phyloP scores from a whole-genome alignment of 1,284 basidiomycete species.

The Ganoderma sp. region DNA sequence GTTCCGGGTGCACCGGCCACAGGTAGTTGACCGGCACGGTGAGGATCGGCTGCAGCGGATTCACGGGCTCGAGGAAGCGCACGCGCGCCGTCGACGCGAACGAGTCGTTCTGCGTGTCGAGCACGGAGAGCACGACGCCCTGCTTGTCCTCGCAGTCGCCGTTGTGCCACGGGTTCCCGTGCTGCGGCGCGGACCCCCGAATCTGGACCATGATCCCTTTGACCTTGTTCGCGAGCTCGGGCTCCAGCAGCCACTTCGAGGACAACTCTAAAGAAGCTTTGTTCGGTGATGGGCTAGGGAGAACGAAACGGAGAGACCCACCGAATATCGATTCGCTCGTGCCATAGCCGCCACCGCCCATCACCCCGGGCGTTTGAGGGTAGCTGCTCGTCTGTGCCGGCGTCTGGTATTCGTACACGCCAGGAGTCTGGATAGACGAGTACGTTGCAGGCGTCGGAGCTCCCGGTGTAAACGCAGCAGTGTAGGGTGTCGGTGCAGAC shows the following conservation, averaged over 20 bases:
- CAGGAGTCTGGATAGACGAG: slow-evolving; percentile 52
- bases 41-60: slow-evolving; percentile 30
- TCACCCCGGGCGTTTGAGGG: slow-evolving; percentile 48
- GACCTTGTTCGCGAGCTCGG: slow-evolving; percentile 43
- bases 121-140: slow-evolving; percentile 50
- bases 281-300: neutral
- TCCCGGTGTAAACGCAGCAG: slow-evolving; percentile 26
- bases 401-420: slow-evolving; percentile 42
- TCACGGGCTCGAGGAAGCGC: slow-evolving; percentile 37
- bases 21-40: slow-evolving; percentile 41
- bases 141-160: slow-evolving; percentile 59
- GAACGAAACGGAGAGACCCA: slow-evolving; percentile 13
- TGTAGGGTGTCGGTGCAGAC: slow-evolving; percentile 25
- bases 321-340: slow-evolving; percentile 21
- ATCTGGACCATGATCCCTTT: slow-evolving; percentile 58
- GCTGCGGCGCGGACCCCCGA: slow-evolving; percentile 47
- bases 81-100: slow-evolving; percentile 41
- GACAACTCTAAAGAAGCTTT: slow-evolving; percentile 34
- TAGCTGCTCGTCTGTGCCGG: slow-evolving; percentile 48
- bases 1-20: slow-evolving; percentile 38
- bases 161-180: slow-evolving; percentile 50
- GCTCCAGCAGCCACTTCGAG: slow-evolving; percentile 54
- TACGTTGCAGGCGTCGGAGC: slow-evolving; percentile 33
- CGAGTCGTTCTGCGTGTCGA: slow-evolving; percentile 43
- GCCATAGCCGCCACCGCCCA: slow-evolving; percentile 49